Conservation (phyloP, 805 yeast species). For the Wickerhamiella cacticola region DNA sequence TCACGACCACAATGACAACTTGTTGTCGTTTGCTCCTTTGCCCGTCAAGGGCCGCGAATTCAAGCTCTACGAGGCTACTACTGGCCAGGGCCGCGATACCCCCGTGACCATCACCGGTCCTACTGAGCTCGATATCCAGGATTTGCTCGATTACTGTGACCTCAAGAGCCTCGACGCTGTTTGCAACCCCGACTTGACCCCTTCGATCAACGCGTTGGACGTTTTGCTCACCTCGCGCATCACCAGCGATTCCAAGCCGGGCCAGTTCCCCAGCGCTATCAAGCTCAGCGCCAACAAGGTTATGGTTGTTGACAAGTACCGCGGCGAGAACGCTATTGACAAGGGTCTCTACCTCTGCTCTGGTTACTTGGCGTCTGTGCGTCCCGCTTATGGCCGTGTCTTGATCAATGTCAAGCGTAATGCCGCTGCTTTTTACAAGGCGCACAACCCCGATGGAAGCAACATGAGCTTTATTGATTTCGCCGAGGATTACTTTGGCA, state of each 20-base stretch:
- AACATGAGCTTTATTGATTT: conserved; percentile 10
- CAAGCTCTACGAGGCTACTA: conserved; percentile 7
- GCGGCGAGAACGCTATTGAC: conserved; percentile 8
- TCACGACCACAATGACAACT: conserved; percentile 12
- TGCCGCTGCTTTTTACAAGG: conserved; percentile 12
- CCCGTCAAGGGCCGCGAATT: conserved; percentile 11
- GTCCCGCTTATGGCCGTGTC: conserved; percentile 12
- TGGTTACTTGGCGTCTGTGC: conserved; percentile 9
- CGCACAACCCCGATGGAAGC: conserved; percentile 11
- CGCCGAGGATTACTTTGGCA: conserved; percentile 11
- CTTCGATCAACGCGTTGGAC: conserved; percentile 6
- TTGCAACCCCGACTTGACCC: background rate
- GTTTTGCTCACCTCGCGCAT: conserved; percentile 10
- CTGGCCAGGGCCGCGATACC: conserved; percentile 6
- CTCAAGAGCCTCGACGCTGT: background rate
- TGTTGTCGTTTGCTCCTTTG: conserved; percentile 9
- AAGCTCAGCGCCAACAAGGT: conserved; percentile 11
- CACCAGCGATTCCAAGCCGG: background rate
- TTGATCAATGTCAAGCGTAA: conserved; percentile 12
- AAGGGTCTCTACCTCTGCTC: conserved; percentile 9
- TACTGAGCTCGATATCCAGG: conserved; percentile 4
- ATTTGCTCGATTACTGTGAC: conserved; percentile 2
- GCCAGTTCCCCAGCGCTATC: conserved; percentile 2
- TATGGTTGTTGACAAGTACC: conserved; percentile 9
- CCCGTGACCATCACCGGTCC: conserved; percentile 5